Base-by-base conservation (phyloP, 768 basidiomycete genomes). In the Podaxis carcinomalis region DNA sequence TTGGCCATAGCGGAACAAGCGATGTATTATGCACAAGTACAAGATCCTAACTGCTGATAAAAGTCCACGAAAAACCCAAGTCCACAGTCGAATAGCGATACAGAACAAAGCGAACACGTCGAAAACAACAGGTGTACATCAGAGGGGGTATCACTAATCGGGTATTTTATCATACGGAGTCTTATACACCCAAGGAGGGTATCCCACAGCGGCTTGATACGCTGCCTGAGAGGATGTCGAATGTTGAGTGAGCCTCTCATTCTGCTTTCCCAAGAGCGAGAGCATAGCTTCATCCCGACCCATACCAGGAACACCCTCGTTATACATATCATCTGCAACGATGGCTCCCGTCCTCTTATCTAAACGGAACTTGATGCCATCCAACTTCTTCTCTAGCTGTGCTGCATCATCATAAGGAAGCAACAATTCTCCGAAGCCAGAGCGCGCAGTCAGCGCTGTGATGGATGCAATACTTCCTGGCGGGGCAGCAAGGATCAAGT, bases 301-400 rank as follows among this genome's bases (percentile, higher is more conserved):
- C 64, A 69, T 68, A 3, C 63, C 68, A 42, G 35, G 61, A 44
- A 68, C 56, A 32, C 68, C 71, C 23, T 68, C 67, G 25, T 9
- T 32, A 9, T 65, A 69, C 44, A 76, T 73, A 56, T 84, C 83
- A 54, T 85, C 82, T 0, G 83, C 85, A 10, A 88, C 68, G 50
- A 89, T 83, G 3, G 84, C 86, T 36, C 87, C 87, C 0, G 86
- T 87, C 36, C 80, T 73, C 57, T 67, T 71, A 67, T 89, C 87
- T 49, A 88, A 64, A 42, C 78, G 67, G 73, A 88, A 89, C 14
- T 70, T 71, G 53, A 88, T 65, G 0, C 80, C 81, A 13, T 72
- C 70, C 35, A 89, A 71, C 62, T 83, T 86, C 62, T 73, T 68
- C 49, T 76, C 74, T 35, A 89, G 72, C 3, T 73, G 72, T 27